A percentile compares a stretch with the other conserved stretches of the same genome.
These are phyloP conservation scores for Verticillium dahliae DNA, from an alignment of 2,329 filamentous ascomycete species.

Conservation along the genomic window DNA sequence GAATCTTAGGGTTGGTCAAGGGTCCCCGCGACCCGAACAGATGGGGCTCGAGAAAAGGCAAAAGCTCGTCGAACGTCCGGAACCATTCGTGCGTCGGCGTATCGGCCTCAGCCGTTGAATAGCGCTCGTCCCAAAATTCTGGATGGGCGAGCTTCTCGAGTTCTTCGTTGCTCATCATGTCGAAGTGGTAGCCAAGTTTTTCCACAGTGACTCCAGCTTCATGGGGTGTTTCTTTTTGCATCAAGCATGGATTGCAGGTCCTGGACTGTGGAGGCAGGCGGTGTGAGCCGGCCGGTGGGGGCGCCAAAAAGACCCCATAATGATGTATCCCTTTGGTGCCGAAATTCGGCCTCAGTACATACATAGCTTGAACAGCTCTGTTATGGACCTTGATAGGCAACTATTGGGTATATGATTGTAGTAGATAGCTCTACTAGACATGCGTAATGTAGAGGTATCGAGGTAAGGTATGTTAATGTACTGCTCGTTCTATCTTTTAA, in stretches of 20 bases:
- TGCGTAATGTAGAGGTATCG: too few species aligned
- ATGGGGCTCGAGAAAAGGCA: slow-evolving; percentile 36
- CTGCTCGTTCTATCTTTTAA: too few species aligned
- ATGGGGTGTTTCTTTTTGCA: neutral
- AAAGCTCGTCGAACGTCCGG: slow-evolving; percentile 37
- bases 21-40: slow-evolving; percentile 26
- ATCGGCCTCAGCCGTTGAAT: slow-evolving; percentile 22
- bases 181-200: neutral
- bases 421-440: too few species aligned
- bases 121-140: neutral
- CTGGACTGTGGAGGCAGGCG: neutral
- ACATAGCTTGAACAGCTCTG: too few species aligned
- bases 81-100: slow-evolving; percentile 48
- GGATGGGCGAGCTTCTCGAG: neutral
- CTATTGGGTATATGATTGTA: too few species aligned
- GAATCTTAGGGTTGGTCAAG: slow-evolving; percentile 29
- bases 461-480: too few species aligned
- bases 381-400: too few species aligned
- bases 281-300: neutral
- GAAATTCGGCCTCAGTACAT: too few species aligned
- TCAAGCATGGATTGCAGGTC: neutral
- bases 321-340: too few species aligned
- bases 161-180: neutral
- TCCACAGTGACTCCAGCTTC: neutral
- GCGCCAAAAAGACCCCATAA: too few species aligned